Conservation (phyloP, 805 yeast genomes). For the Zygoascus ofunaensis region DNA sequence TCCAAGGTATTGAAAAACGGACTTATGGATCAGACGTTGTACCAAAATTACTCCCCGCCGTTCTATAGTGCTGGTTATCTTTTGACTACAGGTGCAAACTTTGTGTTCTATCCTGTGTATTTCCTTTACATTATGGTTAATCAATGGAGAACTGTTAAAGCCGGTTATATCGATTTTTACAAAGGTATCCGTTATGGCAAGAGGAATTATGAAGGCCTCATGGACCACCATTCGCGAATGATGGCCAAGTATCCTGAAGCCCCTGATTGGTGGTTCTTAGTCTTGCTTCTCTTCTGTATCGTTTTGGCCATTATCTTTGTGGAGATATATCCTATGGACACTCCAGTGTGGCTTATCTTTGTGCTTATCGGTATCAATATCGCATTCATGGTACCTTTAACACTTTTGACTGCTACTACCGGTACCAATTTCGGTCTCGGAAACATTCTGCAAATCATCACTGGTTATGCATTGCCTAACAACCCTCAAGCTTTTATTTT, state of each 20-base stretch:
- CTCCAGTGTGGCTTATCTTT: constrained; percentile 56
- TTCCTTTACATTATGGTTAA: constrained; percentile 32
- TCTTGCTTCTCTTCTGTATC: constrained; percentile 36
- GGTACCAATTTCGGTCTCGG: constrained; percentile 48
- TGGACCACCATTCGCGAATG: constrained; percentile 27
- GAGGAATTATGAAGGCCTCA: no score
- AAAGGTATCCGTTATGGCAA: constrained; percentile 6
- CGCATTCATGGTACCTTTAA: constrained; percentile 51
- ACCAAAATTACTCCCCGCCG: constrained; percentile 46
- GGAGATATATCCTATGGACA: constrained; percentile 34
- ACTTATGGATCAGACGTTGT: constrained; percentile 38
- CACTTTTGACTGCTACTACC: constrained; percentile 51
- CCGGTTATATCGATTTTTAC: constrained; percentile 10
- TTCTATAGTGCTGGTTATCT: constrained; percentile 48
- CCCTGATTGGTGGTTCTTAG: constrained; percentile 67
- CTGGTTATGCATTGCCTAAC: constrained; percentile 60
- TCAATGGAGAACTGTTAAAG: constrained; percentile 11
- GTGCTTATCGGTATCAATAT: constrained; percentile 46
- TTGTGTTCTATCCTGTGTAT: constrained; percentile 48
- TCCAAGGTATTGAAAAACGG: constrained; percentile 33
- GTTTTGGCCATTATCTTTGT: constrained; percentile 37
- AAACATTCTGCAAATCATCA: constrained; percentile 53
- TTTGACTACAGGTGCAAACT: constrained; percentile 45
- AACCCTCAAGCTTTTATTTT: constrained; percentile 53
- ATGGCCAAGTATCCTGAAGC: constrained; percentile 53